phyloP scores from a whole-genome alignment of 2,329 filamentous ascomycete species.

The Xylariaceae sp. region DNA sequence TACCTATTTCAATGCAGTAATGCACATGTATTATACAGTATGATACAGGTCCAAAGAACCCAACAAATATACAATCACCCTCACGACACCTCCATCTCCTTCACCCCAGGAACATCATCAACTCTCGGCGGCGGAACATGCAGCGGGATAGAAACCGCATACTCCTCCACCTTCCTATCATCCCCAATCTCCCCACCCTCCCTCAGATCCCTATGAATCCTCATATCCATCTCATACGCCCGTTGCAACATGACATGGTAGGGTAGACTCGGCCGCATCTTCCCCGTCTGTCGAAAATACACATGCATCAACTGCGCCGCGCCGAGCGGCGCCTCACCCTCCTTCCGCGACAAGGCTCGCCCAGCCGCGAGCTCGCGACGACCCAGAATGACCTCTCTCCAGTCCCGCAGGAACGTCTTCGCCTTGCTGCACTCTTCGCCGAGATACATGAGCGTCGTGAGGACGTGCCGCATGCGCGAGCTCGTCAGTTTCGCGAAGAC shows the following conservation, averaged over 20 bases:
- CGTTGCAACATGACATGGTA: constrained; percentile 26
- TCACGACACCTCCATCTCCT: too few relatives aligned
- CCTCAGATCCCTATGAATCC: too few relatives aligned
- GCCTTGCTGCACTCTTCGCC: constrained; percentile 1
- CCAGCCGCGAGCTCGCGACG: constrained; percentile 20
- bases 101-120: too few relatives aligned
- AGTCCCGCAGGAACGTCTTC: constrained; percentile 23
- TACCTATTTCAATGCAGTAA: too few relatives aligned
- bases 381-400: constrained; percentile 29
- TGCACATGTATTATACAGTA: too few relatives aligned
- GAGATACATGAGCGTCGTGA: constrained; percentile 20
- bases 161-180: too few relatives aligned
- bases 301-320: constrained; percentile 13
- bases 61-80: too few relatives aligned
- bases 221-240: constrained; percentile 25
- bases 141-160: too few relatives aligned
- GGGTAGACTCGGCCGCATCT: constrained; percentile 9
- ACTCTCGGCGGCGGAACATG: too few relatives aligned
- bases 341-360: background rate
- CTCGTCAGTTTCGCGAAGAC: constrained; percentile 15
- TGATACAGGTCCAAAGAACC: too few relatives aligned
- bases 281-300: constrained; percentile 16
- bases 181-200: too few relatives aligned
- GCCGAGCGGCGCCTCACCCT: background rate
- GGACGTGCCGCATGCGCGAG: constrained; percentile 21